Base-by-base conservation (phyloP, 225 moss, liverwort and hornwort genomes). In the Thuidium tamariscinum region DNA sequence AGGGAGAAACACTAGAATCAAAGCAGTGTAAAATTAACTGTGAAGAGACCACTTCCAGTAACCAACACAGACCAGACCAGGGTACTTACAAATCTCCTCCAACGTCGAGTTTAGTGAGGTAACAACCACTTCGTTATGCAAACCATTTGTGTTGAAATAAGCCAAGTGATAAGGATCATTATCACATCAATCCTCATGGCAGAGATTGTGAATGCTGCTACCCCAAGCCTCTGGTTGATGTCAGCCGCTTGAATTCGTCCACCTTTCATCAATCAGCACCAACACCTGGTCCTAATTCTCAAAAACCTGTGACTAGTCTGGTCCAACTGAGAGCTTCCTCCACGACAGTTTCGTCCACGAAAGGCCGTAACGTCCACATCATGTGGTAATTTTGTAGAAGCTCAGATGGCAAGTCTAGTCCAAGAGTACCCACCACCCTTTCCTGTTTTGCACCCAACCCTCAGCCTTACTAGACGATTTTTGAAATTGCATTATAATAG, bases 331-430 rank as follows among this genome's bases (percentile, higher is more conserved):
- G 86, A 64, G 94, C 95, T 84, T 94, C 91, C 55, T 92, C 86
- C 29, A 95, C 71, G 16, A 97, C 90, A 74, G 87, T 75, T 79
- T 98, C 94, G 71, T 94, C 93, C 57, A 98, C 89, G 46, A 88
- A 98, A 30, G 96, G 96, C 79, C 93, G 93, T 69, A 96, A 82
- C 22, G 91, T 93, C 96, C 96, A 98, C 92, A 95, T 95, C 89
- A 94, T 77, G 80, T 91, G 88, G 84, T 96, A 98, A 54, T 93
- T 91, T 89, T 94, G 92, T 74, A 98, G 87, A 67, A 92, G 90
- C 66, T 94, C 95, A 25, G 84, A 65, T 44, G 94, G 86, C 51
- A 90, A 76, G 83, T 95, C 92, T 13, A 97, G 94, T 32, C 89
- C 92, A 39, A 98, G 91, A 56, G 93, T 89, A 42, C 85, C 83